phyloP scores from a whole-genome alignment of 1,139 yeast species.

The Candida sp. region DNA sequence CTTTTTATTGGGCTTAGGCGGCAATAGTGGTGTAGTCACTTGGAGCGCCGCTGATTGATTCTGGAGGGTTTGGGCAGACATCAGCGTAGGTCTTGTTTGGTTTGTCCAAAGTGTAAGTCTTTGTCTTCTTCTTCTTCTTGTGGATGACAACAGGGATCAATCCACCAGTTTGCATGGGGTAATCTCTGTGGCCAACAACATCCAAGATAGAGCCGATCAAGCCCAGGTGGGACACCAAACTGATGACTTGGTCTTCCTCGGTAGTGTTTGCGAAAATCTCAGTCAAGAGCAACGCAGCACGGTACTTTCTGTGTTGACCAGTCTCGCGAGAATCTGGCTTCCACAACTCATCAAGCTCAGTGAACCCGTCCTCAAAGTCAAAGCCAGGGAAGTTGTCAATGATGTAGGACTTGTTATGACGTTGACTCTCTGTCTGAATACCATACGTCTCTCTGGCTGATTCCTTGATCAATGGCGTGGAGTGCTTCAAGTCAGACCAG shows the following conservation, averaged over 20 bases:
- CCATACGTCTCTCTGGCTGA: slow-evolving; percentile 44
- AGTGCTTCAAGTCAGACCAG: slow-evolving; percentile 23
- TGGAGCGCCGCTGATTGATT: slow-evolving; percentile 12
- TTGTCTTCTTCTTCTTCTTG: slow-evolving; percentile 11
- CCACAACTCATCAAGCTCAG: slow-evolving; percentile 36
- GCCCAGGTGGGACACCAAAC: slow-evolving; percentile 43
- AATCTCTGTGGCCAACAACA: slow-evolving; percentile 26
- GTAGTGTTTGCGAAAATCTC: slow-evolving; percentile 27
- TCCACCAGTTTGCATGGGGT: slow-evolving; percentile 15
- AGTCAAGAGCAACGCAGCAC: slow-evolving; percentile 33
- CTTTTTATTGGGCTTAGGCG: neutral
- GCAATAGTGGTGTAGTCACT: slow-evolving; percentile 6
- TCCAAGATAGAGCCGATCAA: slow-evolving; percentile 33
- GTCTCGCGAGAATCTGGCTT: slow-evolving; percentile 12
- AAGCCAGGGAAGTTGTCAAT: slow-evolving; percentile 24
- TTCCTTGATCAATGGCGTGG: slow-evolving; percentile 30
- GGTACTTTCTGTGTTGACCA: slow-evolving; percentile 21
- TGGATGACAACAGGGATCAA: slow-evolving; percentile 18
- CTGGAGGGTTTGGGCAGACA: slow-evolving; percentile 16
- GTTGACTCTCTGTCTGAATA: slow-evolving; percentile 37
- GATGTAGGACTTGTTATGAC: slow-evolving; percentile 33
- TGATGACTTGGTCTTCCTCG: slow-evolving; percentile 27
- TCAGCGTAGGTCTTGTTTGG: slow-evolving; percentile 19
- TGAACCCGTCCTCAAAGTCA: slow-evolving; percentile 31
- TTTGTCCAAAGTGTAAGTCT: slow-evolving; percentile 14